Evolutionary conservation across 345 rosid species (phyloP).

Genomic region (Ailanthus altissimus): DNA sequence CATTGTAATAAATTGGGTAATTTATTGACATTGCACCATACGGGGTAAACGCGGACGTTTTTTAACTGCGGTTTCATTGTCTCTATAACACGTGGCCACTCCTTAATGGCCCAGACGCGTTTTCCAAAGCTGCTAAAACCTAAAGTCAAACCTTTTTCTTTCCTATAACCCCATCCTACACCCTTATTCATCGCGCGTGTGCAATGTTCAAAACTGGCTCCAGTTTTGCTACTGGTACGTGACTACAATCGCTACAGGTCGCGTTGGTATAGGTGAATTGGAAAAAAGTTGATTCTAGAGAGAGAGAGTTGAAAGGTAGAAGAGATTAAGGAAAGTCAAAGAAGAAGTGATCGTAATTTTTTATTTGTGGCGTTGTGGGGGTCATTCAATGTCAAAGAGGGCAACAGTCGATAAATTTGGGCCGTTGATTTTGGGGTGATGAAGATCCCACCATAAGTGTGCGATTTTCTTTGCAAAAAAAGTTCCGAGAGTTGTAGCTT

Average conservation of each 20-base stretch:
- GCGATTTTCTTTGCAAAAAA: neutral
- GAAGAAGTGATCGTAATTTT: neutral
- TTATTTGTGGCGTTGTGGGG: neutral
- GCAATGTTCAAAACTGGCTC: neutral
- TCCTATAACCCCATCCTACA: neutral
- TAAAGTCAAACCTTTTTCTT: conserved; percentile 39
- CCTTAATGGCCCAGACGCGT: conserved; percentile 24
- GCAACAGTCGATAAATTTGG: neutral
- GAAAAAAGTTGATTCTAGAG: neutral
- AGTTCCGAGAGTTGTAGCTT: too few relatives aligned
- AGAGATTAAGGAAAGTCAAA: conserved; percentile 14
- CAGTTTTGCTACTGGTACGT: neutral
- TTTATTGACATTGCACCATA: conserved; percentile 48
- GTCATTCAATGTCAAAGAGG: neutral
- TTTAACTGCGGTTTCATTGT: conserved; percentile 26
- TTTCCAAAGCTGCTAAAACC: conserved; percentile 9
- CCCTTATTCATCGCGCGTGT: neutral
- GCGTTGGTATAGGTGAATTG: neutral
- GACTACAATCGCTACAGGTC: neutral
- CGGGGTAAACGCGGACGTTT: conserved; percentile 37
- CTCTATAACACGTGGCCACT: conserved; percentile 33
- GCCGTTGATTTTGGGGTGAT: neutral
- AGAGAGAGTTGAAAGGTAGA: neutral
- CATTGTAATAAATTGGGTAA: conserved; percentile 49
- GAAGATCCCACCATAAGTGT: neutral